A percentile compares a stretch with the other conserved stretches of the same genome.
These are phyloP conservation scores for Lactarius deliciosus DNA, from an alignment of 768 basidiomycete genomes.

Conservation along the genomic window DNA sequence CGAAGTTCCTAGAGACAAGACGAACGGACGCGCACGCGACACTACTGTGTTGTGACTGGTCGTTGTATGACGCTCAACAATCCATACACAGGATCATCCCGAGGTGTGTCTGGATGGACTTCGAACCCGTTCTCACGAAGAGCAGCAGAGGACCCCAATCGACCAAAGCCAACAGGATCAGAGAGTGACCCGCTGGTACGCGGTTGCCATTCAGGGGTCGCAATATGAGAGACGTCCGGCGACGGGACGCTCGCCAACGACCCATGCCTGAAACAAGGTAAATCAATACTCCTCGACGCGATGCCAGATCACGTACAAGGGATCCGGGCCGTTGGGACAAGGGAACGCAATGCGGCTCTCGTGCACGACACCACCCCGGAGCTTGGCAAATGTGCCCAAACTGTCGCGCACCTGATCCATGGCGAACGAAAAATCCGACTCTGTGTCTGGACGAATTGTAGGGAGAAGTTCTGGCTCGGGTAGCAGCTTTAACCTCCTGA, in stretches of 20 bases:
- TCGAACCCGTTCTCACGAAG: constrained; percentile 84
- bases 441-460: constrained; percentile 53
- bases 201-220: constrained; percentile 50
- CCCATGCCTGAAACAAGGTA: constrained; percentile 39
- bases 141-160: constrained; percentile 79
- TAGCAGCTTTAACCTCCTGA: constrained; percentile 59
- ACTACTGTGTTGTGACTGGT: neutral
- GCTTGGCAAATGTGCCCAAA: constrained; percentile 41
- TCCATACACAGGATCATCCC: constrained; percentile 53
- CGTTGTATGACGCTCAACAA: constrained; percentile 9
- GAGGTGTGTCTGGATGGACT: constrained; percentile 81
- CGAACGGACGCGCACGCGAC: no score
- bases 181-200: constrained; percentile 54
- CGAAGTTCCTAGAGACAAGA: no score
- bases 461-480: constrained; percentile 67
- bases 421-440: constrained; percentile 72
- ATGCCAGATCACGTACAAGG: constrained; percentile 44
- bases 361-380: constrained; percentile 53
- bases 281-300: constrained; percentile 32
- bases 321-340: constrained; percentile 45
- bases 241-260: constrained; percentile 72
- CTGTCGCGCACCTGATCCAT: constrained; percentile 83
- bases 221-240: constrained; percentile 55
- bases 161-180: constrained; percentile 66
- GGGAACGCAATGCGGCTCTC: constrained; percentile 66